Evolutionary conservation across 495 filamentous ascomycete genomes (phyloP), one percentile per base, ranked within the genome.

Genomic region (Cryomyces minteri): DNA sequence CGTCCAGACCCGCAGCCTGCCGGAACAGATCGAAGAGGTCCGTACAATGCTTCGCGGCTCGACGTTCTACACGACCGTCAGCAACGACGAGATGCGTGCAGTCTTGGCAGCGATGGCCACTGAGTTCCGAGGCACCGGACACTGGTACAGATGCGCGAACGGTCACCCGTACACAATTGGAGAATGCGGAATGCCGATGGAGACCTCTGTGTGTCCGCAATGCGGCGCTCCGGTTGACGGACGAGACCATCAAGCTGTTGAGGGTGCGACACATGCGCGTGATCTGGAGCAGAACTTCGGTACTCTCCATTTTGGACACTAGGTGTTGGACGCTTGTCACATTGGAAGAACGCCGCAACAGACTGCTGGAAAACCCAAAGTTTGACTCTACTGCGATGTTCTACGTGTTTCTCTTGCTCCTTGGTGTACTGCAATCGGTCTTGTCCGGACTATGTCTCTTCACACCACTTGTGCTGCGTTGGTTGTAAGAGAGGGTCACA

Each of bases 151-250:
- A 11, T 84, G 79, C 48, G 57, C 43, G 37, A 83, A 84, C 58
- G 70, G 72, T 0, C 74, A 84, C 59, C 75, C 79, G 31, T 86
- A 86, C 51, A 79, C 79, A 0, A 62, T 84, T 33, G 80, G 81
- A 0, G 73, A 85, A 49, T 88, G 82, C 56, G 83, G 80, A 7
- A 73, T 72, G 65, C 73, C 81, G 0, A 78, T 80, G 69, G 46
- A 84, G 58, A 44, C 49, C 43, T 65, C 78, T 3, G 49, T 51
- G 29, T 88, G 81, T 48, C 80, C 82, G 4, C 69, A 84, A 47
- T 86, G 80, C 52, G 69, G 66, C 8, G 66, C 64, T 4, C 46
- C 62, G 3, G 69, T 86, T 40, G 82, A 79, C 39, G 81, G 81
- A 0, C 40, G 57, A 33, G 1, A 74, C 46, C 76, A 86, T 65